These are phyloP conservation scores for Pelargonium fulgidum DNA, from an alignment of 441 rosid genomes.

Conservation along the genomic window DNA sequence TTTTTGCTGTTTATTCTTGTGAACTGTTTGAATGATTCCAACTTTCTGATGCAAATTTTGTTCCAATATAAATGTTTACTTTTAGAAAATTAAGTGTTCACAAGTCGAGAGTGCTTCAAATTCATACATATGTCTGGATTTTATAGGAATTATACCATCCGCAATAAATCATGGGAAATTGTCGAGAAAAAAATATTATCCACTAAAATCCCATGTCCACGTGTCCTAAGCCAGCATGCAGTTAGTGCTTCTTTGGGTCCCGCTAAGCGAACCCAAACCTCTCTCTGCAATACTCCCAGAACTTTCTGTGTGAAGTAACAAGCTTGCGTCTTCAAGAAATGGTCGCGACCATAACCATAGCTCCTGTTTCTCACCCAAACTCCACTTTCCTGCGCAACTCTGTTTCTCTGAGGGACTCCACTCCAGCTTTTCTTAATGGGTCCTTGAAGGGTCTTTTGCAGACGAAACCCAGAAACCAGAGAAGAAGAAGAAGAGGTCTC, in stretches of 20 bases:
- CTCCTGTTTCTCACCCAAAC: constrained; percentile 47
- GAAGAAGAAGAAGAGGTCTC: constrained; percentile 27
- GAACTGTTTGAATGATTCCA: background rate
- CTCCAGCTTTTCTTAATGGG: constrained; percentile 38
- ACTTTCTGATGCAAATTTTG: background rate
- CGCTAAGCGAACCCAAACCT: background rate
- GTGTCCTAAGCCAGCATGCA: background rate
- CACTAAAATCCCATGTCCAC: background rate
- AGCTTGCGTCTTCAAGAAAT: constrained; percentile 22
- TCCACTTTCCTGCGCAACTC: constrained; percentile 39
- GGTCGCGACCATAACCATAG: constrained; percentile 37
- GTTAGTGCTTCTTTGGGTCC: background rate
- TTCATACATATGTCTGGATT: too few species aligned
- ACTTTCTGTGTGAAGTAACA: background rate
- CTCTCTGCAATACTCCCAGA: background rate
- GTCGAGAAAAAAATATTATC: background rate
- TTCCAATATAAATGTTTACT: too few species aligned
- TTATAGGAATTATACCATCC: background rate
- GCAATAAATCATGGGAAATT: background rate
- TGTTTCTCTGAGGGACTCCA: constrained; percentile 30
- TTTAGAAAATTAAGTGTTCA: too few species aligned
- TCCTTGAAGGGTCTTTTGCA: constrained; percentile 34
- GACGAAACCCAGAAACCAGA: constrained; percentile 33
- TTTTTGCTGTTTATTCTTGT: too few species aligned
- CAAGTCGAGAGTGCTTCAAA: too few species aligned